phyloP scores from a whole-genome alignment of 192 early-diverging fungal genomes.

The Umbelopsis sp. region DNA sequence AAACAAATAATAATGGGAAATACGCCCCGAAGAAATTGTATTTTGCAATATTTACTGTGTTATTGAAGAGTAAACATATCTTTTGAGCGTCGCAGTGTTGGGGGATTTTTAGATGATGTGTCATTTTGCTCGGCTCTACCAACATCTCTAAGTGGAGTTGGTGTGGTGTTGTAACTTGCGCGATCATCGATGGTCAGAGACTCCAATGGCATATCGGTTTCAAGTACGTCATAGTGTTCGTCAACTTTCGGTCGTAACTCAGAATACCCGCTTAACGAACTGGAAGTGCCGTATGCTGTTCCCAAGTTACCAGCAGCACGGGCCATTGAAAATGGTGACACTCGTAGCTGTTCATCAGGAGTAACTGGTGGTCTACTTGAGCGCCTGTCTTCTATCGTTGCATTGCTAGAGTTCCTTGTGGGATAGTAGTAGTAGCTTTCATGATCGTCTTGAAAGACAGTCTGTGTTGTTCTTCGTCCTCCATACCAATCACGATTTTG shows the following conservation, averaged over 20 bases:
- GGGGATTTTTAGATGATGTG: not conserved
- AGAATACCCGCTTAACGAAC: not conserved
- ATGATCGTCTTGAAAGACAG: not conserved
- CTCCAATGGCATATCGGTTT: not conserved
- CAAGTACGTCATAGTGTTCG: not conserved
- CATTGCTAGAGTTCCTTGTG: not conserved
- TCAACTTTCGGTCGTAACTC: not conserved
- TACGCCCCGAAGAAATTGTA: no score
- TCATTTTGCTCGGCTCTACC: not conserved
- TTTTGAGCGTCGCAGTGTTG: not conserved
- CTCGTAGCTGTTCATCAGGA: not conserved
- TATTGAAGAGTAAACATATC: not conserved
- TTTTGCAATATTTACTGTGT: no score
- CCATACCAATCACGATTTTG: not conserved
- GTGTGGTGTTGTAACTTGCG: not conserved
- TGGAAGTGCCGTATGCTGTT: not conserved
- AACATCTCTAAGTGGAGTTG: not conserved
- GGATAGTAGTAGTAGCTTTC: not conserved
- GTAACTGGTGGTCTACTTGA: not conserved
- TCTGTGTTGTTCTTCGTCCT: not conserved
- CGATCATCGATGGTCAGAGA: not conserved
- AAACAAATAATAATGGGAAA: no score
- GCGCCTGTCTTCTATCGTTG: not conserved
- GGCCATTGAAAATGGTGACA: constrained; percentile 9
- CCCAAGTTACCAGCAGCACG: not conserved